Evolutionary conservation across 148 eudicot species (phyloP).

Genomic region (Rhododendron ferrugineum): DNA sequence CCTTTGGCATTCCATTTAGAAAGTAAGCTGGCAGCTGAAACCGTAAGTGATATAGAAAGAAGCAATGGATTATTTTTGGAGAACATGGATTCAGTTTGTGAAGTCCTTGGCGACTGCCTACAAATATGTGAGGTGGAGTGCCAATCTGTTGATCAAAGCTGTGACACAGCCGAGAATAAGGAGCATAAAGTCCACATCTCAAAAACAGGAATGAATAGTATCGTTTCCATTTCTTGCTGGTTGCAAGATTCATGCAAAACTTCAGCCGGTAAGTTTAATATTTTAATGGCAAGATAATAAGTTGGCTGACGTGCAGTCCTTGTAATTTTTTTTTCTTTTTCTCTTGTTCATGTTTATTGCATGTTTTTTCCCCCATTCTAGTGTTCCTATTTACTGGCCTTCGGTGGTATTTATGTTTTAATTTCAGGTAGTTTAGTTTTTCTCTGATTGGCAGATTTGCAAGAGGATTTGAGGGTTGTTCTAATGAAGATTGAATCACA

Average conservation of each 20-base stretch:
- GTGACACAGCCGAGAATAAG: slow-evolving; percentile 16
- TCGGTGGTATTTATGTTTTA: background rate
- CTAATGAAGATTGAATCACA: slow-evolving; percentile 55
- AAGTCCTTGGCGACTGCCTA: slow-evolving; percentile 57
- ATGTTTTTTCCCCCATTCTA: background rate
- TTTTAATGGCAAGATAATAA: background rate
- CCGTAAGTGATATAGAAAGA: slow-evolving; percentile 22
- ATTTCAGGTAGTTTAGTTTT: background rate
- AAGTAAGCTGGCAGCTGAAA: slow-evolving; percentile 33
- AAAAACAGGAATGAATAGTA: slow-evolving; percentile 37
- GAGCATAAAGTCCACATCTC: slow-evolving; percentile 41
- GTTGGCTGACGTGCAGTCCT: background rate
- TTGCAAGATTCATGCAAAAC: slow-evolving; percentile 38
- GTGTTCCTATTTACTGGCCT: background rate
- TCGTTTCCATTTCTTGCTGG: slow-evolving; percentile 71
- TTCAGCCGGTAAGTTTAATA: slow-evolving; percentile 44
- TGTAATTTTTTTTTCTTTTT: background rate
- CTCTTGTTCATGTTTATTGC: slow-evolving; percentile 4
- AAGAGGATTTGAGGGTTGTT: slow-evolving; percentile 55
- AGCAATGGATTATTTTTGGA: slow-evolving; percentile 28
- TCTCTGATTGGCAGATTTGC: slow-evolving; percentile 47
- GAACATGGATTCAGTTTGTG: slow-evolving; percentile 42
- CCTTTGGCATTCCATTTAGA: slow-evolving; percentile 84
- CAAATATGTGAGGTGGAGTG: slow-evolving; percentile 20
- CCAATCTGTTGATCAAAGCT: slow-evolving; percentile 21